These are phyloP conservation scores for Paramecium sonneborni DNA, from an alignment of 73 alveolate species.

Conservation along the genomic window DNA sequence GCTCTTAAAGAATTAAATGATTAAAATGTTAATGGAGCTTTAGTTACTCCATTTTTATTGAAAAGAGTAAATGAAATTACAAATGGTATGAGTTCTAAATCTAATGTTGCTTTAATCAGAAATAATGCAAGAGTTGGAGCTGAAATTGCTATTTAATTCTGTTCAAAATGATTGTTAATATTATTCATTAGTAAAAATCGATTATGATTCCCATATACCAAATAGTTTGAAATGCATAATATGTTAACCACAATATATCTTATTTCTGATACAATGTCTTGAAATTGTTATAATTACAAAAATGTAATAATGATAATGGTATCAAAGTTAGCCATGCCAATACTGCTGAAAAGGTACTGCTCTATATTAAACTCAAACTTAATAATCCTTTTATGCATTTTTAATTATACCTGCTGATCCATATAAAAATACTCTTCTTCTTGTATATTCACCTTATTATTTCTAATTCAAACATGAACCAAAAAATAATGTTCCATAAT, in stretches of 20 bases:
- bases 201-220: slow-evolving; percentile 31
- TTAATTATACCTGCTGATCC: neutral
- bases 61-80: slow-evolving; percentile 88
- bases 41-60: slow-evolving; percentile 87
- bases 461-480: neutral
- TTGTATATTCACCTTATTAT: neutral
- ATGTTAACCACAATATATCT: neutral
- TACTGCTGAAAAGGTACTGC: neutral
- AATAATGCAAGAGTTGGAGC: slow-evolving; percentile 91
- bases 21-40: too few relatives aligned
- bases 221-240: neutral
- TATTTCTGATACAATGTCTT: neutral
- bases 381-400: neutral
- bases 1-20: slow-evolving; percentile 43
- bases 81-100: slow-evolving; percentile 83
- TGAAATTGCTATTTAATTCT: slow-evolving; percentile 76
- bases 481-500: neutral
- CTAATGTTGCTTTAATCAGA: slow-evolving; percentile 83
- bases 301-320: neutral
- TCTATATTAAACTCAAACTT: neutral
- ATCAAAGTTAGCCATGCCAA: slow-evolving; percentile 11
- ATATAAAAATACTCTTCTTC: slow-evolving; percentile 7
- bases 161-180: neutral
- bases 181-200: neutral
- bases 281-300: neutral